These are phyloP conservation scores for Spathaspora sp. DNA, from an alignment of 1,139 yeast genomes.

Conservation along the genomic window DNA sequence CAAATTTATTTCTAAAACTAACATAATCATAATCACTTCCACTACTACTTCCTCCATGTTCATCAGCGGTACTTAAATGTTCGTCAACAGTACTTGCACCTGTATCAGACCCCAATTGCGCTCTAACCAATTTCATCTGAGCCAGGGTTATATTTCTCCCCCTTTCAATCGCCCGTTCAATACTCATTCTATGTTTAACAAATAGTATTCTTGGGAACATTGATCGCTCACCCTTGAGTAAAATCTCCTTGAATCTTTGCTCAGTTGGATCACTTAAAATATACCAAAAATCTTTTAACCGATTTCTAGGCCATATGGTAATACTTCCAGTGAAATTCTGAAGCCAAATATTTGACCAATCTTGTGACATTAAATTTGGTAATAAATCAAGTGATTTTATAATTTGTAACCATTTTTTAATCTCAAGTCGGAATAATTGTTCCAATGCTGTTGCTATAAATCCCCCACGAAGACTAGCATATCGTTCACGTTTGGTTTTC, in stretches of 20 bases:
- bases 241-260: conserved; percentile 53
- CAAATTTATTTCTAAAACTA: conserved; percentile 9
- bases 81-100: not conserved
- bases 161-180: conserved; percentile 62
- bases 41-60: conserved; percentile 9
- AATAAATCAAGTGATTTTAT: conserved; percentile 64
- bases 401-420: conserved; percentile 71
- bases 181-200: conserved; percentile 58
- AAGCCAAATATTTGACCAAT: conserved; percentile 77
- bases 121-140: conserved; percentile 4
- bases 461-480: conserved; percentile 66
- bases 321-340: conserved; percentile 76
- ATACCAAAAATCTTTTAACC: conserved; percentile 58
- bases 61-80: conserved; percentile 1
- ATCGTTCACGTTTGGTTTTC: conserved; percentile 37
- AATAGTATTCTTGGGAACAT: conserved; percentile 68
- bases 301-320: conserved; percentile 73
- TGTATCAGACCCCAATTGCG: not conserved
- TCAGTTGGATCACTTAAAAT: conserved; percentile 70
- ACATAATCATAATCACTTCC: conserved; percentile 12
- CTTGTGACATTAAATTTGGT: conserved; percentile 71
- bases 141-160: conserved; percentile 33
- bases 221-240: conserved; percentile 62
- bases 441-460: conserved; percentile 73
- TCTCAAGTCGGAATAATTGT: conserved; percentile 67